These are phyloP conservation scores for Aspergillus unguis DNA, from an alignment of 2,329 filamentous ascomycete genomes.

Conservation along the genomic window DNA sequence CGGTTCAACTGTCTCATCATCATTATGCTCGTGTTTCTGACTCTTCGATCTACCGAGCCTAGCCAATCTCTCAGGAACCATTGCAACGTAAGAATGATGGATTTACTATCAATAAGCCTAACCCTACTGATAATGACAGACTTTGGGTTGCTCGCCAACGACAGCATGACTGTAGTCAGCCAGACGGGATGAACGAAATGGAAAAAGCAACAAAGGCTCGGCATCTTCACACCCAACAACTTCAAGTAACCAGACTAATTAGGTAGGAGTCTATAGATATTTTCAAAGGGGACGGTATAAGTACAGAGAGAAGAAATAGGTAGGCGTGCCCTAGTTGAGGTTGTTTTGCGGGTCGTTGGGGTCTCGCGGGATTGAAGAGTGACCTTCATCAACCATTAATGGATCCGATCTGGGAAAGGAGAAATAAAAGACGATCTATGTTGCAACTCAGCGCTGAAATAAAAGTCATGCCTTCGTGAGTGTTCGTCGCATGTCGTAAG, in stretches of 20 bases:
- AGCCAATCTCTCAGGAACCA: not conserved
- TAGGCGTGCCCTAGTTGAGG: not conserved
- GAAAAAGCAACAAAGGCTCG: not conserved
- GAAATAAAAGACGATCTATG: constrained; percentile 8
- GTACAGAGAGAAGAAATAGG: constrained; percentile 2
- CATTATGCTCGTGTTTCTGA: no score
- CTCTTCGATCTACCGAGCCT: no score
- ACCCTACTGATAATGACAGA: not conserved
- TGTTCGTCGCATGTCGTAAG: constrained; percentile 13
- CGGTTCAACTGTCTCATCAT: no score
- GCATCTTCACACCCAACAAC: not conserved
- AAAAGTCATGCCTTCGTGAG: constrained; percentile 11
- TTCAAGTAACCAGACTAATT: not conserved
- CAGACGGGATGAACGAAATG: not conserved
- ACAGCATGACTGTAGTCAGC: not conserved
- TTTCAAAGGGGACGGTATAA: not conserved
- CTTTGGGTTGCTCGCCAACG: not conserved
- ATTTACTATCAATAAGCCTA: constrained; percentile 2
- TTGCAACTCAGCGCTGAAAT: constrained; percentile 9
- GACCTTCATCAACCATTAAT: no score
- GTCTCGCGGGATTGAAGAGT: not conserved
- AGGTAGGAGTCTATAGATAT: constrained; percentile 6
- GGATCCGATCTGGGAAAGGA: no score
- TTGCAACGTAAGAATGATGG: not conserved
- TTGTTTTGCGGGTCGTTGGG: not conserved